A percentile compares a stretch with the other conserved stretches of the same genome.
Evolutionary conservation across 169 alveolate genomes (phyloP).

Genomic region (Perkinsus chesapeaki): DNA sequence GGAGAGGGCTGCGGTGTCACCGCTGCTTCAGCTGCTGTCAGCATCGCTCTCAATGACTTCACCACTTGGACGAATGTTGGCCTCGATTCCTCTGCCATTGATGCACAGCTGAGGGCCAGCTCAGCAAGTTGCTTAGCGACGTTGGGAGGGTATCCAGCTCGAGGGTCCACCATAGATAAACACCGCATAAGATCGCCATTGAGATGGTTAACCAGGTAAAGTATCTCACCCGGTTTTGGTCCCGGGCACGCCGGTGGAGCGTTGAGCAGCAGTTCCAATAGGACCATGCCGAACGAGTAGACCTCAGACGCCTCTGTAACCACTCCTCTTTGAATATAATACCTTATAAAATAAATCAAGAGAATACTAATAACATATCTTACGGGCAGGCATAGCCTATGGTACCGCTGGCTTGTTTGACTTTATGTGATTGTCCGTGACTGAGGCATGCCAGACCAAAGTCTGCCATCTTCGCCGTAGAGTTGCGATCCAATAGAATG

Average conservation of each 20-base stretch:
- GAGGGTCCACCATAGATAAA: conserved; percentile 12
- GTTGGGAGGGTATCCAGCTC: conserved; percentile 7
- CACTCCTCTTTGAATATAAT: conserved; percentile 7
- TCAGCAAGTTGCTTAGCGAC: not conserved
- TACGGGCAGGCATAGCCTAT: conserved; percentile 25
- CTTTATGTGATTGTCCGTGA: conserved; percentile 6
- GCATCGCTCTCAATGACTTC: not conserved
- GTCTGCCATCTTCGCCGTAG: conserved; percentile 60
- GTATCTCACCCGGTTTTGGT: not conserved
- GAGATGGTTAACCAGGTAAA: not conserved
- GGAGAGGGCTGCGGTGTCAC: not conserved
- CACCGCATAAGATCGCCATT: not conserved
- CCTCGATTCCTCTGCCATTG: not conserved
- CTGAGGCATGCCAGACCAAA: conserved; percentile 44
- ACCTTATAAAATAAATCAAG: not conserved
- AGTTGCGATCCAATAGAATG: conserved; percentile 53
- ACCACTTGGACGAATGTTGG: not conserved
- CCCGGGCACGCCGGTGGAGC: conserved; percentile 17
- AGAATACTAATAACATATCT: not conserved
- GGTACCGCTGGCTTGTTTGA: conserved; percentile 25
- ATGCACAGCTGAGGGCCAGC: conserved; percentile 8
- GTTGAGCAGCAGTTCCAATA: conserved; percentile 18
- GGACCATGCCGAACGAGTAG: conserved; percentile 25
- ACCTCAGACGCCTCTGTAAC: conserved; percentile 24
- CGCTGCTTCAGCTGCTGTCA: not conserved